Percentiles rank a stretch among this genome's conserved stretches.
phyloP scores from a whole-genome alignment of 2,329 filamentous ascomycete species.

The Cordyceps cicadae region DNA sequence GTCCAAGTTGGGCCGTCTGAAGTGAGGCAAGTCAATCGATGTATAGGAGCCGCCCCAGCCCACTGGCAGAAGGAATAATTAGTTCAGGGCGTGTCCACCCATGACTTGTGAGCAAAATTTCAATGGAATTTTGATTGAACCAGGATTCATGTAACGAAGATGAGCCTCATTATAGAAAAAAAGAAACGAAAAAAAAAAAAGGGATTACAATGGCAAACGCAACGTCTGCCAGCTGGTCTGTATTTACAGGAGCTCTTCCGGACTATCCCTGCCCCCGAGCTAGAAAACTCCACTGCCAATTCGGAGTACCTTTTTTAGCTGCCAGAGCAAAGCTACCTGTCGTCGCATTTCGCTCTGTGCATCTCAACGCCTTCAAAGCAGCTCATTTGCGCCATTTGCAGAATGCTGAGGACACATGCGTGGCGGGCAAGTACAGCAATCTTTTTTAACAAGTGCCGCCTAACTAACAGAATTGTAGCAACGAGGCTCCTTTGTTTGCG shows the following conservation, averaged over 20 bases:
- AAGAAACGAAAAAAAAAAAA: background rate
- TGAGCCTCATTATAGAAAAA: background rate
- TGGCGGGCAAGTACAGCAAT: conserved; percentile 28
- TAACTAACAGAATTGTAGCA: conserved; percentile 8
- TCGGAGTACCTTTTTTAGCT: background rate
- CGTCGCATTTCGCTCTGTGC: conserved; percentile 3
- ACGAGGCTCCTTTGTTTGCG: conserved; percentile 31
- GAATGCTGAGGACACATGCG: conserved; percentile 36
- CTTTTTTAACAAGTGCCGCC: no score
- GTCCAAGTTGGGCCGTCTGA: background rate
- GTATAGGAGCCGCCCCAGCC: background rate
- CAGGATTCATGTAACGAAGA: background rate
- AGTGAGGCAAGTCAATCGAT: background rate
- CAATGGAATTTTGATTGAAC: background rate
- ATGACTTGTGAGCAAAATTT: background rate
- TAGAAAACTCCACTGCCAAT: conserved; percentile 5
- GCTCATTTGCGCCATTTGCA: conserved; percentile 13
- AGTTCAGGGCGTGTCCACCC: background rate
- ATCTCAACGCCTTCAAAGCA: conserved; percentile 9
- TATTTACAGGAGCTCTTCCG: background rate
- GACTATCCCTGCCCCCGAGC: conserved; percentile 10
- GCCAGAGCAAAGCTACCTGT: conserved; percentile 1
- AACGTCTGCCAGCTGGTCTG: background rate
- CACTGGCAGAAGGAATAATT: background rate
- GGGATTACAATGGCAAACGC: background rate